Base-by-base conservation (phyloP, 1,284 basidiomycete genomes). In the Trichosporon sp. region DNA sequence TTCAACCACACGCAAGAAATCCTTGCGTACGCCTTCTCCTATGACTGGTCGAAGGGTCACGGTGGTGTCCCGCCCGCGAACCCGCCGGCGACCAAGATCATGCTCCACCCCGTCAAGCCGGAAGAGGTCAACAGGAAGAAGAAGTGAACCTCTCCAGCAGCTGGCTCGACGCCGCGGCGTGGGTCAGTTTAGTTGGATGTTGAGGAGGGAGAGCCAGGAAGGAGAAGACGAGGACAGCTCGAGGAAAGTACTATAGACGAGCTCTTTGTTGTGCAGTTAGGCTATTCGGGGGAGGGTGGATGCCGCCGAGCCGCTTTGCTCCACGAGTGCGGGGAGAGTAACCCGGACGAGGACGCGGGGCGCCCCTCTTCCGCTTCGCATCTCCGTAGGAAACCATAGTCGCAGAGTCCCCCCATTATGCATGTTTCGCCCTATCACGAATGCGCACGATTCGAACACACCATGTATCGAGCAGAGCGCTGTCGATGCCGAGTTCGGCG, bases 1-100 rank as follows among this genome's bases (percentile, higher is more conserved):
- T 96, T 96, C 88, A 96, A 92, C 85, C 90, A 90, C 73, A 91
- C 88, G 40, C 92, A 93, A 35, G 89, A 87, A n/a, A 92, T 96
- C 74, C 91, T 96, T 79, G 94, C 94, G 0, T 97, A 96, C 76
- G 90, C 92, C 0, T 83, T 94, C 21, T 92, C 92, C 3, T 95
- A 95, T 78, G 93, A 96, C 80, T 95, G 93, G 93, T 91, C 84
- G 86, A 77, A 96, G 90, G 94, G 94, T 2, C 92, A 95, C 83
- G 89, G 89, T 10, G 93, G 93, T 19, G 94, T 92, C 87, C 91
- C 91, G 4, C 89, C 92, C 4, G 43, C 73, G 26, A 90, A 91
- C 78, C 88, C 89, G 16, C 43, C 43, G 12, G 3, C 70, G 11
- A 74, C 73, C 11, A 94, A 94, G 81, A 85, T 96, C 75, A 93